Evolutionary conservation across 2,329 filamentous ascomycete species (phyloP).

Genomic region (Tolypocladium ophioglossoides): DNA sequence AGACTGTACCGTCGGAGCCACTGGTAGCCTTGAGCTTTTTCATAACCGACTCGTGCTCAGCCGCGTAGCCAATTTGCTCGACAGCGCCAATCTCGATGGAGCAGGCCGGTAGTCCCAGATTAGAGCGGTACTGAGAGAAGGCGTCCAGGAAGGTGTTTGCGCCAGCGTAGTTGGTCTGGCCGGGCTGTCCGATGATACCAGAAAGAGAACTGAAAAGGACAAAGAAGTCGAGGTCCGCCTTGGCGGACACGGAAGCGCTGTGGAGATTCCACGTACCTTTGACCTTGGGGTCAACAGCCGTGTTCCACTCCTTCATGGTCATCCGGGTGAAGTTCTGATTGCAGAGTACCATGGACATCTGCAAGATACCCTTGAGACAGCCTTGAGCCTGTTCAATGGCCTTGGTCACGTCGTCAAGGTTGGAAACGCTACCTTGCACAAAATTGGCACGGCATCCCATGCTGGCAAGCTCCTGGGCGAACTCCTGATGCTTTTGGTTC

Average conservation of each 20-base stretch:
- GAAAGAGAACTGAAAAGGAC: not conserved
- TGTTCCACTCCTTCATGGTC: not conserved
- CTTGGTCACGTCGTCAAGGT: not conserved
- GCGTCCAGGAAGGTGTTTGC: not conserved
- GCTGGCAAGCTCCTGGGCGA: not conserved
- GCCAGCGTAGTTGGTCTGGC: not conserved
- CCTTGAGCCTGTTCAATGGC: not conserved
- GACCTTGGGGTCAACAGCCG: not conserved
- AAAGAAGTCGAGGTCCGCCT: not conserved
- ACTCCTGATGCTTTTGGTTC: not conserved
- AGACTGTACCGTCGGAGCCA: not conserved
- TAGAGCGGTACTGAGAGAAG: not conserved
- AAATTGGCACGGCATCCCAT: not conserved
- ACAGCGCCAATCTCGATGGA: not conserved
- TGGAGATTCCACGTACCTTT: not conserved
- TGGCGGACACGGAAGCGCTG: not conserved
- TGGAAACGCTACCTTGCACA: not conserved
- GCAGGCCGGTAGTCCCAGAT: not conserved
- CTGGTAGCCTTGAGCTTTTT: not conserved
- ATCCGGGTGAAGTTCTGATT: not conserved
- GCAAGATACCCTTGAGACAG: not conserved
- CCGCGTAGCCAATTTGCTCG: not conserved
- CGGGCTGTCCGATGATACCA: not conserved
- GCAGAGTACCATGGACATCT: not conserved
- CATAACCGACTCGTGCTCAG: not conserved